Base-by-base conservation (phyloP, 352 stramenopile species). In the Pythium pyrilobum region DNA sequence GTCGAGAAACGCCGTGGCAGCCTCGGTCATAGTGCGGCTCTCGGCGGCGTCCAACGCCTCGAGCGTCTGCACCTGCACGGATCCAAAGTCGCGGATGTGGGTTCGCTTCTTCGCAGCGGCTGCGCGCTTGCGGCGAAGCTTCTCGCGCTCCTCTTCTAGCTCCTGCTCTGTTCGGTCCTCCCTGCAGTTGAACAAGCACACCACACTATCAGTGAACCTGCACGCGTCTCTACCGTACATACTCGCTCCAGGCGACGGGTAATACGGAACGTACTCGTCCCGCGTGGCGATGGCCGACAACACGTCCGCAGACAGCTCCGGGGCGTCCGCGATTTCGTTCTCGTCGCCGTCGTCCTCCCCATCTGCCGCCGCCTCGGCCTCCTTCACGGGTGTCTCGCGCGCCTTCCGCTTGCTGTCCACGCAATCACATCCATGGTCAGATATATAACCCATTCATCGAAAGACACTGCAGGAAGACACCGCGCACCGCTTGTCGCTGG, bases 41-140 rank as follows among this genome's bases (percentile, higher is more conserved):
- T 77, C 60, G n/a, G 57, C 59, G 1, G 64, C 57, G 31, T 74
- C 68, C 21, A 87, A 41, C 11, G 64, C 52, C 13, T 78, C 70
- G 28, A 87, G 65, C 20, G 79, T 90, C 66, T 87, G 76, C 59
- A 90, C 79, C 25, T 87, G 58, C 45, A 92, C 76, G 49, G 74
- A 76, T 38, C 76, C 81, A 38, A 92, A 92, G 51, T 88, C 69
- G 29, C 77, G 72, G 54, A 81, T 82, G 62, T 92, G 81, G 27
- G 52, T 81, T 43, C 56, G 53, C 63, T 87, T 84, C 64, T 56
- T 62, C n/a, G 52, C 40, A 1, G 56, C 49, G 13, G 42, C 50
- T 2, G 43, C 52, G 32, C 48, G 57, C 48, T 64, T 71, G 29
- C 57, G 57, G n/a, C 28, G 36, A 6, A 47, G 55, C 25, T 50